Evolutionary conservation across 2,329 filamentous ascomycete genomes (phyloP), one percentile per base, ranked within the genome.

Genomic region (Zarea fungicola): DNA sequence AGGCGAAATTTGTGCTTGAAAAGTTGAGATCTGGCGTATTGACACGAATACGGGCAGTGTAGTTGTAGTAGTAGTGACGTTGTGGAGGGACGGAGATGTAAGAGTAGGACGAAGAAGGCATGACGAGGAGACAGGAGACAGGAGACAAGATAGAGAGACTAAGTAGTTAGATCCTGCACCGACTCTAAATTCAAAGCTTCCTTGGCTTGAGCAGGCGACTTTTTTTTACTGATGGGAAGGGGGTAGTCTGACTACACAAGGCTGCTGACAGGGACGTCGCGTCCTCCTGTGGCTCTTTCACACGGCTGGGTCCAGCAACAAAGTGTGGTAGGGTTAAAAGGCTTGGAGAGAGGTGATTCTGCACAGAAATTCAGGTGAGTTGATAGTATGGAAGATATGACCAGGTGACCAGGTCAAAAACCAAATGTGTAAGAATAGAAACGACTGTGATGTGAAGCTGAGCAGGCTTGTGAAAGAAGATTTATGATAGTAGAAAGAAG

Each of bases 241-340:
- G 31, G 46, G 46, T 49, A n/a, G 46, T 42, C 46, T 49, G 46
- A 49, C 46, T 37, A 39, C 28, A 11, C 6, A 48, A 42, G 39
- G 46, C 46, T 49, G 46, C 39, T 49, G 46, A 49, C 46, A 31
- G 25, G 36, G 13, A 22, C 46, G 46, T 25, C 31, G 44, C 34
- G 35, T 47, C 34, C 29, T 29, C 25, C 18, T 21, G 23, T 16
- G 37, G 23, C 23, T 6, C 19, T 14, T 37, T 36, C 39, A 37
- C 46, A 42, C 42, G 46, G 23, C 18, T 31, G 42, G 22, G 46
- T n/a, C 39, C 36, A 25, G 25, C 22, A 39, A 42, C 31, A 49
- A 26, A 26, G 29, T 37, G 46, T 42, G 46, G 46, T 22, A 25
- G 21, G 31, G 14, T 10, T 1, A n/a, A 23, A 18, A 37, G 44